phyloP scores from a whole-genome alignment of 768 basidiomycete species.

The Phlegmacium glaucopus region DNA sequence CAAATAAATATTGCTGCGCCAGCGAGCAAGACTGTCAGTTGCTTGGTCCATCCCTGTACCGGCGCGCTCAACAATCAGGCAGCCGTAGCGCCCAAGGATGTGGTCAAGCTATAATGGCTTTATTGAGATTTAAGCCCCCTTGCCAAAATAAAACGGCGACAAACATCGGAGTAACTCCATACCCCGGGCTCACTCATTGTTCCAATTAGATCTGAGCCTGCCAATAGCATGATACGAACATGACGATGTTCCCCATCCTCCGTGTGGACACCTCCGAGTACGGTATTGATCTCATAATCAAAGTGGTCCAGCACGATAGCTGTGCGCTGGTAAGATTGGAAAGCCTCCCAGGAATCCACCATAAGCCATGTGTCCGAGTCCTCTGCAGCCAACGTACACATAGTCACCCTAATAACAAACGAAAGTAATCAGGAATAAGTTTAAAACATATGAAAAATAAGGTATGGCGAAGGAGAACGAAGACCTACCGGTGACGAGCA shows the following conservation, averaged over 20 bases:
- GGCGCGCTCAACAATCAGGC: constrained; percentile 91
- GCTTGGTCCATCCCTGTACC: constrained; percentile 90
- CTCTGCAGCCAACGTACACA: constrained; percentile 88
- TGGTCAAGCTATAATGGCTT: constrained; percentile 71
- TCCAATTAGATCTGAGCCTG: constrained; percentile 96
- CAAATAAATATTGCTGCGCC: constrained; percentile 84
- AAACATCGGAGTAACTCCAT: constrained; percentile 91
- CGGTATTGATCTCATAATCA: constrained; percentile 88
- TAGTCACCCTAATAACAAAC: constrained; percentile 58
- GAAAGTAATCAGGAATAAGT: no score
- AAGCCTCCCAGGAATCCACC: constrained; percentile 98
- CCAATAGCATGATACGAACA: constrained; percentile 89
- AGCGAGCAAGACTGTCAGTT: constrained; percentile 67
- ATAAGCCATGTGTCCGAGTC: constrained; percentile 93
- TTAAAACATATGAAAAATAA: no score
- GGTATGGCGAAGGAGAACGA: neutral
- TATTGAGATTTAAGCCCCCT: constrained; percentile 1
- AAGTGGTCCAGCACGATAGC: constrained; percentile 98
- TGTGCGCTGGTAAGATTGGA: constrained; percentile 92
- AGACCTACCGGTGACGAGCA: constrained; percentile 80
- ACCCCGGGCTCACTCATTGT: constrained; percentile 99
- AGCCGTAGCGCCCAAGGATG: constrained; percentile 93
- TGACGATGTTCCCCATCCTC: constrained; percentile 71
- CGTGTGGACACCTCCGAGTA: constrained; percentile 73
- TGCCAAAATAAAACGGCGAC: constrained; percentile 29